Conservation (phyloP, 2,329 filamentous ascomycete species). For the Colletotrichum karsti region DNA sequence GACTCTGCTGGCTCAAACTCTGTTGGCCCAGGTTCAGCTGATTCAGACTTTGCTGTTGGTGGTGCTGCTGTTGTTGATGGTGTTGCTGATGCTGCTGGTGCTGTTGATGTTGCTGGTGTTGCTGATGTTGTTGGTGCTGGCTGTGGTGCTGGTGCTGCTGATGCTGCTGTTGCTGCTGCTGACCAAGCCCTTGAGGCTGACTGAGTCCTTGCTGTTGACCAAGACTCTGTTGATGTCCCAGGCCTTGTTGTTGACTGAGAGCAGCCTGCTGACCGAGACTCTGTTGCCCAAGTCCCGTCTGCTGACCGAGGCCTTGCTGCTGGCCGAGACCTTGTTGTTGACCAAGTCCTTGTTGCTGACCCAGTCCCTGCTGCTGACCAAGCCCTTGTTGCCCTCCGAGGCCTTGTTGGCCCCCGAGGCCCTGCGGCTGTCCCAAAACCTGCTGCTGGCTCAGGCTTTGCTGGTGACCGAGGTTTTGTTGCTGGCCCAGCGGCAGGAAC, state of each 20-base stretch:
- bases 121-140: slow-evolving; percentile 40
- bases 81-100: slow-evolving; percentile 36
- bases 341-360: slow-evolving; percentile 19
- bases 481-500: slow-evolving; percentile 39
- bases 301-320: slow-evolving; percentile 23
- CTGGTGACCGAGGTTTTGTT: slow-evolving; percentile 25
- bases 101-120: slow-evolving; percentile 38
- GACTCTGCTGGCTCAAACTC: slow-evolving; percentile 35
- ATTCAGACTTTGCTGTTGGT: slow-evolving; percentile 31
- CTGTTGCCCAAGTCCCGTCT: slow-evolving; percentile 21
- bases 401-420: slow-evolving; percentile 18
- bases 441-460: slow-evolving; percentile 27
- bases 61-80: slow-evolving; percentile 31
- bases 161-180: slow-evolving; percentile 36
- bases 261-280: slow-evolving; percentile 14
- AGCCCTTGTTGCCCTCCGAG: slow-evolving; percentile 17
- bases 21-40: slow-evolving; percentile 42
- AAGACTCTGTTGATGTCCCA: slow-evolving; percentile 23
- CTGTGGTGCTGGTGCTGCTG: slow-evolving; percentile 38
- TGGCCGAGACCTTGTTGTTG: slow-evolving; percentile 23
- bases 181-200: slow-evolving; percentile 13
- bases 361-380: slow-evolving; percentile 23
- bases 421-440: slow-evolving; percentile 23
- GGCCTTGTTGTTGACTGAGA: background rate
- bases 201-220: slow-evolving; percentile 18